Conservation (phyloP, 345 rosid species). For the Rhizophora mangle region DNA sequence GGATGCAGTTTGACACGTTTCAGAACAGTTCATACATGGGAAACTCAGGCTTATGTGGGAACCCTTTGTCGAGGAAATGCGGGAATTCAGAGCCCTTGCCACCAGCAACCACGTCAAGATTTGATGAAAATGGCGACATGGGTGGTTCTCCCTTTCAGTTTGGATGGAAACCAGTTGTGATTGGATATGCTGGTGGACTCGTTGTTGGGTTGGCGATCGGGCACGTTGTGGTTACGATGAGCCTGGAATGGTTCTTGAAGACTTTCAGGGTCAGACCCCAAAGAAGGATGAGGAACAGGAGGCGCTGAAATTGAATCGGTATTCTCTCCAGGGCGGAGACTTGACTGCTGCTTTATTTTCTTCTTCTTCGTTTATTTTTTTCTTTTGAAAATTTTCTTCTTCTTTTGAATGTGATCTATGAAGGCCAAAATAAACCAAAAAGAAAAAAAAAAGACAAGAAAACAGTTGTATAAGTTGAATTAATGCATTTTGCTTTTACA, state of each 20-base stretch:
- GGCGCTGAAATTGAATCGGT: background rate
- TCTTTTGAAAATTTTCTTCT: no score
- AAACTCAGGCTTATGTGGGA: background rate
- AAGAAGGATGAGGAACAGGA: background rate
- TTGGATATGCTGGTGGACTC: slow-evolving; percentile 1
- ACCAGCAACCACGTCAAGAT: background rate
- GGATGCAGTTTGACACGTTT: slow-evolving; percentile 5
- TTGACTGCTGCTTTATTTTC: background rate
- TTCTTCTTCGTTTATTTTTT: no score
- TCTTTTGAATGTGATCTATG: no score
- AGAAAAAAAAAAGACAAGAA: background rate
- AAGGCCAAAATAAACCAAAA: no score
- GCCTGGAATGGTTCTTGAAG: background rate
- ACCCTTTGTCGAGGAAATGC: slow-evolving; percentile 3
- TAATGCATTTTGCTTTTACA: no score
- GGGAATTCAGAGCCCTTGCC: background rate
- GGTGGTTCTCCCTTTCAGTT: background rate
- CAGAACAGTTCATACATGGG: background rate
- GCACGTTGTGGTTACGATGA: background rate
- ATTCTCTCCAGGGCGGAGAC: background rate
- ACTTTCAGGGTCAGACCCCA: background rate
- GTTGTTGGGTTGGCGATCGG: background rate
- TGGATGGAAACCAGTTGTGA: slow-evolving; percentile 2
- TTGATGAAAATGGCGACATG: no score
- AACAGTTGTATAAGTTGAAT: no score